Evolutionary conservation across 306 rosid genomes (phyloP).

Genomic region (Quercus alba): DNA sequence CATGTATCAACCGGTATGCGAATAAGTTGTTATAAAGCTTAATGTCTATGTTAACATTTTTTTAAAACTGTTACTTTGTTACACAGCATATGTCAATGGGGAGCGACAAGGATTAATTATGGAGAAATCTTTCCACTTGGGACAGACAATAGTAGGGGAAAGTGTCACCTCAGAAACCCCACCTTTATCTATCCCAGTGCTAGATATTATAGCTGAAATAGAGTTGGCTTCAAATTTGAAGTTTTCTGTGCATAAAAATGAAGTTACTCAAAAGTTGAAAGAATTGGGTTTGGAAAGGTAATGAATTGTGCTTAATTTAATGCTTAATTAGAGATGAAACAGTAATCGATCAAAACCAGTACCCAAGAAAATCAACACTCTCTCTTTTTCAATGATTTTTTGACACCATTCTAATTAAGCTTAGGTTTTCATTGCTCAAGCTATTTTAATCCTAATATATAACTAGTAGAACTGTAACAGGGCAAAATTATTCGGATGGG

Average conservation of each 20-base stretch:
- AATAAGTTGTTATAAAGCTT: too few species aligned
- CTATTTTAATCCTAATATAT: too few species aligned
- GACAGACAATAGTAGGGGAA: slow-evolving; percentile 36
- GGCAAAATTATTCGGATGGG: slow-evolving; percentile 50
- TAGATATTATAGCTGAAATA: slow-evolving; percentile 36
- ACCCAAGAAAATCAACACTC: too few species aligned
- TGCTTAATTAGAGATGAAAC: too few species aligned
- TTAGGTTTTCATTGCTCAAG: too few species aligned
- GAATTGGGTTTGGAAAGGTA: slow-evolving; percentile 46
- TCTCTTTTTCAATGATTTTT: too few species aligned
- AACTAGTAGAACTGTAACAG: slow-evolving; percentile 1
- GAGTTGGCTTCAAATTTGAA: slow-evolving; percentile 27
- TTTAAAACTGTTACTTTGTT: background rate
- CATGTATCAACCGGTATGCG: slow-evolving; percentile 49
- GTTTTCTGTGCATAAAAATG: slow-evolving; percentile 16
- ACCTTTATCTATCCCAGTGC: background rate
- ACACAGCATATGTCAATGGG: slow-evolving; percentile 51
- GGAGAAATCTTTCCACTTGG: slow-evolving; percentile 37
- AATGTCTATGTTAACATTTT: too few species aligned
- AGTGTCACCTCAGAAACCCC: slow-evolving; percentile 8
- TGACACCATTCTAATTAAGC: too few species aligned
- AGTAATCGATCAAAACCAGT: too few species aligned
- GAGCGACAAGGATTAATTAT: slow-evolving; percentile 45
- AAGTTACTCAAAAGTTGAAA: slow-evolving; percentile 44
- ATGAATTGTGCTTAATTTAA: too few species aligned